These are phyloP conservation scores for Tulasnella sp. DNA, from an alignment of 768 basidiomycete genomes.

Conservation along the genomic window DNA sequence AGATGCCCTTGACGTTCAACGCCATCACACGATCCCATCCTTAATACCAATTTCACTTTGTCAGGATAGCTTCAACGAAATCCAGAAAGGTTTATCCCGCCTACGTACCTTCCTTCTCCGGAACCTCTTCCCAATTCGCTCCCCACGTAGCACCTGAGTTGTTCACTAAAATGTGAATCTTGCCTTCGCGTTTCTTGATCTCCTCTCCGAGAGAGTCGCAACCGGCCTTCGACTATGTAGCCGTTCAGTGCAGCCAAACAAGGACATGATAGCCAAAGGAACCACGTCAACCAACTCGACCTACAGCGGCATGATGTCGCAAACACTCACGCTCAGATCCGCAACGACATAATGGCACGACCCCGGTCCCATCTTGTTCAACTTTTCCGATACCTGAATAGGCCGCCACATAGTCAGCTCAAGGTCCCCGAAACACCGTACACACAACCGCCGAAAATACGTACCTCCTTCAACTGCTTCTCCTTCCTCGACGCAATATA, in stretches of 20 bases:
- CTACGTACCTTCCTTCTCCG: constrained; percentile 44
- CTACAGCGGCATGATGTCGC: neutral
- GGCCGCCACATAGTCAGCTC: neutral
- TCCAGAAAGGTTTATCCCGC: no score
- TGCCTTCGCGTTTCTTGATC: constrained; percentile 56
- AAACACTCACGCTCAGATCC: constrained; percentile 50
- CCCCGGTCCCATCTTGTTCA: constrained; percentile 50
- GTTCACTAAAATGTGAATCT: constrained; percentile 73
- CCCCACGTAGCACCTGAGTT: constrained; percentile 79
- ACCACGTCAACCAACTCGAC: neutral
- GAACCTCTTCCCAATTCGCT: constrained; percentile 52
- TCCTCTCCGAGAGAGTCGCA: constrained; percentile 59
- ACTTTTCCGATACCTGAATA: constrained; percentile 38
- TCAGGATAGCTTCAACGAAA: no score
- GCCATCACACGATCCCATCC: constrained; percentile 80
- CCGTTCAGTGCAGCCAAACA: neutral
- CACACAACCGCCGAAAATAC: constrained; percentile 12
- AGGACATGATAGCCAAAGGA: neutral
- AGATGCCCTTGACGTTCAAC: constrained; percentile 77
- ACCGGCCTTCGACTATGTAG: constrained; percentile 55
- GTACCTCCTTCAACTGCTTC: constrained; percentile 59
- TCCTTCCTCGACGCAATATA: constrained; percentile 86
- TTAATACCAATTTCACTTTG: neutral
- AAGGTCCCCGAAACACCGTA: neutral
- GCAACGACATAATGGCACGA: constrained; percentile 63